These are phyloP conservation scores for Eucommia ulmoides DNA, from an alignment of 257 asterid genomes.

Conservation along the genomic window DNA sequence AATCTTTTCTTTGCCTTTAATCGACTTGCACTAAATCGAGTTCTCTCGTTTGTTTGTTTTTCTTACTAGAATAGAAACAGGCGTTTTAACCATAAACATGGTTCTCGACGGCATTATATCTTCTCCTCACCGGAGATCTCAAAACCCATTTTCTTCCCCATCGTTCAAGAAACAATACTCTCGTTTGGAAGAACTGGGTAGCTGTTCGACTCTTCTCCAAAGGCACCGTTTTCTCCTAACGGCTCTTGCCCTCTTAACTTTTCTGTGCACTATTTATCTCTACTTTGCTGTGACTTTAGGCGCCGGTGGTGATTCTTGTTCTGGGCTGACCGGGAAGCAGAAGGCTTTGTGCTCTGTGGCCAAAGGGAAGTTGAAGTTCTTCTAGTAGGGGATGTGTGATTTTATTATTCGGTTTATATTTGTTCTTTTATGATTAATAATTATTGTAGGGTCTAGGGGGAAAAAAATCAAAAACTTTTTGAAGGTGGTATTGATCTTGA, in stretches of 20 bases:
- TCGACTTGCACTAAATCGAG: no score
- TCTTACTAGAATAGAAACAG: no score
- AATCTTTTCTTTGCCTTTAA: no score
- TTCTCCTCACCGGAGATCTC: conserved; percentile 64
- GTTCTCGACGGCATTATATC: conserved; percentile 44
- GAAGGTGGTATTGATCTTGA: no score
- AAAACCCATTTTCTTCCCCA: conserved; percentile 39
- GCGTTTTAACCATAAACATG: no score
- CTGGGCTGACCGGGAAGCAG: conserved; percentile 30
- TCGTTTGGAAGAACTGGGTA: conserved; percentile 35
- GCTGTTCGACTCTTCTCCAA: conserved; percentile 36
- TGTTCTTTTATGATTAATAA: no score
- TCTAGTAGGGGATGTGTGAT: conserved; percentile 14
- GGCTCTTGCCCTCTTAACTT: conserved; percentile 40
- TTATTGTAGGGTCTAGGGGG: no score
- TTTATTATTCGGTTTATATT: no score
- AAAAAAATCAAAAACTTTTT: no score
- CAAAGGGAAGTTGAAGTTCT: conserved; percentile 49
- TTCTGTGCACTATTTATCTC: conserved; percentile 58
- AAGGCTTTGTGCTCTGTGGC: conserved; percentile 35
- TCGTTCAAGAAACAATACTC: conserved; percentile 23
- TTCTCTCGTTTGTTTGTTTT: no score
- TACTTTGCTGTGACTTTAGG: conserved; percentile 72
- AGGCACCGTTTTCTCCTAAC: conserved; percentile 61
- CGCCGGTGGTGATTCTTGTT: conserved; percentile 29